Evolutionary conservation across 345 rosid species (phyloP), one percentile per base, ranked within the genome.

Genomic region (Bretschneidera sinensis): DNA sequence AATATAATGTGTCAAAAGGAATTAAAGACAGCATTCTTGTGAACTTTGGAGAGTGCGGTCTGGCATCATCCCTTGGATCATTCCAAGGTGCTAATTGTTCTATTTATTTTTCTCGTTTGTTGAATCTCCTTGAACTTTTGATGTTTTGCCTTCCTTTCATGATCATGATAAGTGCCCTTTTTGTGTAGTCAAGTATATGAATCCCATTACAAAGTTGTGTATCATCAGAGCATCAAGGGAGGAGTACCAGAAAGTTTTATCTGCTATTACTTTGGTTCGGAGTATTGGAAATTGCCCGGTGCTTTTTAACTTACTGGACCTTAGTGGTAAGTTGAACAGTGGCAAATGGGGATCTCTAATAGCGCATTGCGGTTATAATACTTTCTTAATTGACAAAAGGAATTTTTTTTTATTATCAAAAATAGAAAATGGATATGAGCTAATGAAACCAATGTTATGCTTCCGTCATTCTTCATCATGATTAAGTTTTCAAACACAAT

Each of bases 31-130:
- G 82, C 68, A 71, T 92, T 74, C 83, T 77, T 52, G 61, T 77
- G n/a, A 89, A 84, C 72, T 85, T 85, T 65, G 89, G 89, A 5
- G 94, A 87, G 65, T 92, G 85, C 49, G 84, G 96, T 69, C 65
- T 89, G 43, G 89, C 85, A 17, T 88, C 91, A 17, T 82, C 83
- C 3, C 68, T 84, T 39, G 84, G 89, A 60, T 85, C 92, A 0
- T 74, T 87, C 54, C 89, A 85, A 28, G 86, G 87, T 39, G 45
- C 15, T 39, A 5, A 39, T 11, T 39, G 1, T 7, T 39, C 11
- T 14, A 14, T 6, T 61, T 50, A 2, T 5, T n/a, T 34, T 43
- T 43, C 2, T 18, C 17, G 11, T 33, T 10, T 19, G 2, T 21
- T 49, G 33, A 25, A 18, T 48, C 2, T 54, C 68, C 0, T 60